These are phyloP conservation scores for Rutidosis leptorrhynchoides DNA, from an alignment of 129 eudicot genomes.

Conservation along the genomic window DNA sequence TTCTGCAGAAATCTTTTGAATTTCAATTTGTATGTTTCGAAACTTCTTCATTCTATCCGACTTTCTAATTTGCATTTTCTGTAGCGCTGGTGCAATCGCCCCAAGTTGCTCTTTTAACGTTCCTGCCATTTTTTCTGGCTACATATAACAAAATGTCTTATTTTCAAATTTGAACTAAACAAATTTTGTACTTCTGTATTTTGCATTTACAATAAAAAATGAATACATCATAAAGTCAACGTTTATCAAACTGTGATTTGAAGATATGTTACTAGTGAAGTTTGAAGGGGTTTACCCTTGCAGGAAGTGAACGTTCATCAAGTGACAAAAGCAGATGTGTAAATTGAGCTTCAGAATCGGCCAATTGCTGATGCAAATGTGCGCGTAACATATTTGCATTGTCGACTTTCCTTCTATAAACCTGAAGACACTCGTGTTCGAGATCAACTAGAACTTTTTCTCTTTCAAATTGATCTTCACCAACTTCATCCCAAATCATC, in stretches of 20 bases:
- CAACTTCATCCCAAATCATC: conserved; percentile 98
- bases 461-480: conserved; percentile 66
- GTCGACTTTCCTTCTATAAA: conserved; percentile 86
- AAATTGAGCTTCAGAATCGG: conserved; percentile 83
- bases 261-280: no score
- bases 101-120: conserved; percentile 76
- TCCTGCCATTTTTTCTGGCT: conserved; percentile 93
- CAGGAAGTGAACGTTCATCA: conserved; percentile 82
- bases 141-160: conserved; percentile 10
- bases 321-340: conserved; percentile 74
- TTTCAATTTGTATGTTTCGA: conserved; percentile 62
- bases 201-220: no score
- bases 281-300: conserved; percentile 51
- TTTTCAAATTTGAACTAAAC: no score
- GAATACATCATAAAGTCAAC: no score
- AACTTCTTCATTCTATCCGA: conserved; percentile 79
- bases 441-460: conserved; percentile 68
- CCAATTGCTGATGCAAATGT: conserved; percentile 89
- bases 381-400: conserved; percentile 77
- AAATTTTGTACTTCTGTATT: no score
- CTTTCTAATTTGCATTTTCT: conserved; percentile 70
- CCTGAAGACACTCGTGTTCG: conserved; percentile 79
- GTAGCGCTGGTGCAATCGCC: conserved; percentile 70
- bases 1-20: conserved; percentile 71
- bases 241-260: no score